Percentiles rank a stretch among this genome's conserved stretches.
phyloP scores from a whole-genome alignment of 2,329 filamentous ascomycete genomes.

The Exophiala sp. region DNA sequence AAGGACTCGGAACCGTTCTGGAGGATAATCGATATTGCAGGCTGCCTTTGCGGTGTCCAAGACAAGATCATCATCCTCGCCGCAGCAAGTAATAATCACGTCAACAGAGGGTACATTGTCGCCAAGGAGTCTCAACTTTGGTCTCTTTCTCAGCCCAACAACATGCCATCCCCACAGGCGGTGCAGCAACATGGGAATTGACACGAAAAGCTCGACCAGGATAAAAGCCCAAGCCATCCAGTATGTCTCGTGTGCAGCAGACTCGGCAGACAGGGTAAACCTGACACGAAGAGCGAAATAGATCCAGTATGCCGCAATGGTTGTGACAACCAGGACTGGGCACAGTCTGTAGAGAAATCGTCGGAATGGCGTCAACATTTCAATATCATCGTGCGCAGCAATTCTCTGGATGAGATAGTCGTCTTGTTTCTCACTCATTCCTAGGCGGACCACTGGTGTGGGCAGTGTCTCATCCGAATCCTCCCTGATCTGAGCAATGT shows the following conservation, averaged over 20 bases:
- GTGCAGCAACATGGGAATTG: conserved; percentile 20
- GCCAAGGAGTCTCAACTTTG: conserved; percentile 21
- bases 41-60: conserved; percentile 54
- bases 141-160: conserved; percentile 11
- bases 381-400: conserved; percentile 19
- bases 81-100: conserved; percentile 55
- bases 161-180: conserved; percentile 18
- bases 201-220: conserved; percentile 16
- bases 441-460: not conserved
- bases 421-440: conserved; percentile 16
- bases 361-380: conserved; percentile 12
- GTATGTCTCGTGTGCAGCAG: conserved; percentile 12
- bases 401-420: conserved; percentile 19
- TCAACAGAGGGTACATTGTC: conserved; percentile 54
- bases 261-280: conserved; percentile 15
- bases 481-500: not conserved
- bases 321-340: conserved; percentile 14
- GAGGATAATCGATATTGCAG: conserved; percentile 52
- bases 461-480: not conserved
- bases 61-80: conserved; percentile 53
- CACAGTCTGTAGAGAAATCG: conserved; percentile 14
- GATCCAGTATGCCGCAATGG: conserved; percentile 16
- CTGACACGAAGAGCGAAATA: conserved; percentile 21
- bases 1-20: conserved; percentile 51
- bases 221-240: conserved; percentile 26